Evolutionary conservation across 2,329 filamentous ascomycete species (phyloP), one percentile per base, ranked within the genome.

Genomic region (Cordyceps sp.): DNA sequence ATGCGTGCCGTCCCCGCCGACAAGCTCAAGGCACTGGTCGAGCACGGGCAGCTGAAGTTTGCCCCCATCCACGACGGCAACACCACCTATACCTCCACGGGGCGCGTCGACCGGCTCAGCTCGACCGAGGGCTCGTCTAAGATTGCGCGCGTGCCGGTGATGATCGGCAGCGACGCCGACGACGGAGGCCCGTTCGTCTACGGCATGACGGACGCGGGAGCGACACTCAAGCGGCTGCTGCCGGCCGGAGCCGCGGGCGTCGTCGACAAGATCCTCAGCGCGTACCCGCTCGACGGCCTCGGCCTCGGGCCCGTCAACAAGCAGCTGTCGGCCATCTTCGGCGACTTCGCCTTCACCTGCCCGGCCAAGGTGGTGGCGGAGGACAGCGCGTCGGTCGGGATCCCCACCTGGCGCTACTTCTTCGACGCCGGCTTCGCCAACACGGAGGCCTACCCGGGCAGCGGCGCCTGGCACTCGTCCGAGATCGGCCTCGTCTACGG

Each of bases 341-440:
- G 41, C 9, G 45, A 50, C 10, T 23, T 43, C 7, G 20, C 29
- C 2, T 43, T 40, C 16, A 40, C 42, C 10, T 50, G 47, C 5
- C 39, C 44, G 0, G 29, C 36, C 3, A 40, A 35, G 8, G 30
- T 40, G 2, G 45, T 51, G 6, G 42, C 48, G 5, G 40, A 50
- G 3, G 54, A 54, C 3, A 55, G 55, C 9, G 34, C 40, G 0
- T 23, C 35, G 0, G 43, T 50, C 4, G 52, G 45, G 8, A 49
- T 63, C 6, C 50, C 55, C 0, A 47, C 55, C 8, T 67, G 59
- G 57, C 48, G 54, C 19, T 64, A 58, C 34, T 50, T 56, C 20
- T 67, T 60, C 43, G 55, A 61, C 32, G 62, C 55, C 6, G 59
- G 64, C 42, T 69, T 62, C 49, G 39, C 53, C 12, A 66, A 66